Evolutionary conservation across 176 grass and related monocot species (phyloP).

Genomic region (Oropetium thomaeum): DNA sequence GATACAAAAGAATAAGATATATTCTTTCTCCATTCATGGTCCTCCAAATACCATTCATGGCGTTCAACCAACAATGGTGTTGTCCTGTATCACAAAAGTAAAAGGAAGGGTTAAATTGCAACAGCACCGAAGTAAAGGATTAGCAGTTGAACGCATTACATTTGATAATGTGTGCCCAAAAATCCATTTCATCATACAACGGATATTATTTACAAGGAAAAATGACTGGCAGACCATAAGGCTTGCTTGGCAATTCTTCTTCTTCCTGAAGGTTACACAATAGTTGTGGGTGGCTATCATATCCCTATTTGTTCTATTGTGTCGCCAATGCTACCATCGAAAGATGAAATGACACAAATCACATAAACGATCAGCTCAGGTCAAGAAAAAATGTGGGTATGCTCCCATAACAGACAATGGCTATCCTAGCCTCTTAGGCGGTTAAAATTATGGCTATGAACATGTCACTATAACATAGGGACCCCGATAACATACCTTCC

Average conservation of each 20-base stretch:
- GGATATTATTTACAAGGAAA: background rate
- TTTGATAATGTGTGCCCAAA: background rate
- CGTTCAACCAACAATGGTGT: conserved; percentile 59
- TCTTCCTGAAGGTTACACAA: background rate
- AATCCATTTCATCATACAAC: conserved; percentile 10
- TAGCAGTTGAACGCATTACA: background rate
- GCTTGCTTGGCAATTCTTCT: too few species aligned
- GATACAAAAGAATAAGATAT: conserved; percentile 50
- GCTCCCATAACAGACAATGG: background rate
- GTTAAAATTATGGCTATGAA: background rate
- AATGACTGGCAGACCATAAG: background rate
- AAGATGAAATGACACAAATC: background rate
- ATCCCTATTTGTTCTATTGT: background rate
- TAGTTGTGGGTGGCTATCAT: background rate
- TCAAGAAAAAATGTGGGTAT: background rate
- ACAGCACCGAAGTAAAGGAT: background rate
- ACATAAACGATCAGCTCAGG: background rate
- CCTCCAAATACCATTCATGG: conserved; percentile 32
- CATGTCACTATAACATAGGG: background rate
- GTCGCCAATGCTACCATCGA: background rate
- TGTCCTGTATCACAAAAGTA: conserved; percentile 27
- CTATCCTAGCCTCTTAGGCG: background rate
- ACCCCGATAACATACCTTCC: conserved; percentile 37
- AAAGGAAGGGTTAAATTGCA: conserved; percentile 1
- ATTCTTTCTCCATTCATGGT: conserved; percentile 37